Conservation (phyloP, 371 early-diverging fungal genomes). For the Chytridium lagenaria region DNA sequence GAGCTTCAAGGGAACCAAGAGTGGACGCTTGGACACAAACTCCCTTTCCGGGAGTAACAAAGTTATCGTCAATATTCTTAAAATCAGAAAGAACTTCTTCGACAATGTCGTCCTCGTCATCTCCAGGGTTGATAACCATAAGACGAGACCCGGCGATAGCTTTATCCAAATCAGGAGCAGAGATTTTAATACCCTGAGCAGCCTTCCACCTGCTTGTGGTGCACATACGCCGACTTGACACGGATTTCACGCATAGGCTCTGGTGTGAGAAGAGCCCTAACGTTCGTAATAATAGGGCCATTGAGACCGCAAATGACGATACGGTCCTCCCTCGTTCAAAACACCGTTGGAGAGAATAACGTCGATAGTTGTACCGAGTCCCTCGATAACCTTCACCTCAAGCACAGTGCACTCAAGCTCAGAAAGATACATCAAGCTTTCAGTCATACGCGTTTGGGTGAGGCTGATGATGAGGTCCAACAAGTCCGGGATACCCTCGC, state of each 20-base stretch:
- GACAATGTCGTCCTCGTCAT: constrained; percentile 94
- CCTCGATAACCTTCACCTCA: constrained; percentile 99
- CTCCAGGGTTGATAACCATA: constrained; percentile 92
- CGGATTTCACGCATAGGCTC: constrained; percentile 99
- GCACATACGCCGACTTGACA: constrained; percentile 95
- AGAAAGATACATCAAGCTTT: constrained; percentile 93
- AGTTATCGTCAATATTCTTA: constrained; percentile 72
- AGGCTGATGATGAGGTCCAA: constrained; percentile 91
- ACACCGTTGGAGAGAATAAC: constrained; percentile 98
- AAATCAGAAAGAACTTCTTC: constrained; percentile 95
- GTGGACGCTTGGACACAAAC: constrained; percentile 99
- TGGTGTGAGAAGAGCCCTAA: constrained; percentile 96
- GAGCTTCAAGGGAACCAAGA: constrained; percentile 98
- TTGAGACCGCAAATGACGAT: constrained; percentile 97
- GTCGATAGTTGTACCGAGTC: constrained; percentile 99
- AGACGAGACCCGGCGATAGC: constrained; percentile 99
- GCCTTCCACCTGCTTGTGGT: constrained; percentile 98
- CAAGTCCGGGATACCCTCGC: constrained; percentile 99
- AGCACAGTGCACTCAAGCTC: constrained; percentile 99
- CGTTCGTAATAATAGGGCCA: constrained; percentile 96
- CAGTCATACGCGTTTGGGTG: constrained; percentile 96
- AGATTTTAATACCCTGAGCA: constrained; percentile 97
- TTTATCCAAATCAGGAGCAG: constrained; percentile 96
- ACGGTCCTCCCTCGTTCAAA: constrained; percentile 96
- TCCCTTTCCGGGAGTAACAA: constrained; percentile 91